phyloP scores from a whole-genome alignment of 768 basidiomycete species.

The Psilocybe azurescens region DNA sequence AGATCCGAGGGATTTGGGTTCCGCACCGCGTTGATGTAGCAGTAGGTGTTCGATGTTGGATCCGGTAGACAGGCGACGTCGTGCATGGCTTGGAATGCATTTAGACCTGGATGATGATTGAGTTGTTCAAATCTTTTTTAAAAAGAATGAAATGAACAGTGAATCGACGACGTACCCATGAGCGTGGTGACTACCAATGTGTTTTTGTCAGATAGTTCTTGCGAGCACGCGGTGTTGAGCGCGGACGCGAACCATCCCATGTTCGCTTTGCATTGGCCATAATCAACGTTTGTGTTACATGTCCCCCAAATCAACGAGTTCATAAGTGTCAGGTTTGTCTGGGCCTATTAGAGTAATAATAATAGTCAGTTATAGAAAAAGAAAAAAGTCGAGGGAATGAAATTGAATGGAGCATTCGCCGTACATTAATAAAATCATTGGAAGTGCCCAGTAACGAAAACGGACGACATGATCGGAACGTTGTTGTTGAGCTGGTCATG shows the following conservation, averaged over 20 bases:
- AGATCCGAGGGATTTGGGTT: slow-evolving; percentile 64
- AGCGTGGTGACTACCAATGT: slow-evolving; percentile 58
- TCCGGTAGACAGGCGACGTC: slow-evolving; percentile 63
- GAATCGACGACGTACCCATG: slow-evolving; percentile 45
- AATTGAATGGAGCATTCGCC: slow-evolving; percentile 23
- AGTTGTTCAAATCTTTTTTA: background rate
- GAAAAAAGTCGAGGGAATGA: background rate
- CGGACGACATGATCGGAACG: slow-evolving; percentile 78
- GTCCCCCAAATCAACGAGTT: slow-evolving; percentile 81
- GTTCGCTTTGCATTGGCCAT: slow-evolving; percentile 62
- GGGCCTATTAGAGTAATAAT: slow-evolving; percentile 49
- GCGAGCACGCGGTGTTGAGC: slow-evolving; percentile 55
- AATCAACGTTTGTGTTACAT: slow-evolving; percentile 63
- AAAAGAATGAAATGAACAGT: background rate
- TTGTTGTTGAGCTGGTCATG: slow-evolving; percentile 59
- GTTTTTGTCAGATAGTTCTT: slow-evolving; percentile 60
- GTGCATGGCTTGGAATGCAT: slow-evolving; percentile 67
- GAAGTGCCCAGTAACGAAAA: slow-evolving; percentile 71
- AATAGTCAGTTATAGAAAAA: slow-evolving; percentile 25
- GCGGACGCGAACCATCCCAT: slow-evolving; percentile 67
- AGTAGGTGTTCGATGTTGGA: slow-evolving; percentile 67
- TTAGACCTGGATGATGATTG: slow-evolving; percentile 49
- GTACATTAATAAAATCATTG: slow-evolving; percentile 56
- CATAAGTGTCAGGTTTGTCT: slow-evolving; percentile 61
- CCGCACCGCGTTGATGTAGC: slow-evolving; percentile 70